A percentile compares a stretch with the other conserved stretches of the same genome.
Evolutionary conservation across 176 grass and related monocot genomes (phyloP).

Genomic region (Aegilops bicornis): DNA sequence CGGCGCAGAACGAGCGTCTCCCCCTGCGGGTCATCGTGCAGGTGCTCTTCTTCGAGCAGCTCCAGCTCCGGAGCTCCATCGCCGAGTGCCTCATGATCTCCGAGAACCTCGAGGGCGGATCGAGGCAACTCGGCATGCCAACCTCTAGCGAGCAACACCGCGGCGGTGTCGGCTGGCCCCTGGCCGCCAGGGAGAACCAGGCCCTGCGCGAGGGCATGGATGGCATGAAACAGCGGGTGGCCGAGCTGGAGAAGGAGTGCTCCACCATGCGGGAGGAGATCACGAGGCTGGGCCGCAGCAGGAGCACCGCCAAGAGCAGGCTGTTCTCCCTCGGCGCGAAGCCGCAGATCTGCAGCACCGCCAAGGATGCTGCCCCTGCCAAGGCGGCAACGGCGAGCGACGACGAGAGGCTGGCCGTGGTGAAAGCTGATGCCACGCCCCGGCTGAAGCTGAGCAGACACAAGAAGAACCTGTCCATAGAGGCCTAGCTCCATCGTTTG

Average conservation of each 20-base stretch:
- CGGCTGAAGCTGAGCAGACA: constrained; percentile 40
- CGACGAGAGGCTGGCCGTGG: constrained; percentile 25
- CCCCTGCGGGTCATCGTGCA: constrained; percentile 69
- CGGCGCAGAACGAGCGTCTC: constrained; percentile 72
- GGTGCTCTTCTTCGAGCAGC: constrained; percentile 92
- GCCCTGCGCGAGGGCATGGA: constrained; percentile 57
- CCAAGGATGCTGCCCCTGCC: constrained; percentile 2
- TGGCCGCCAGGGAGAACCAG: constrained; percentile 48
- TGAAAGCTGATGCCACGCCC: constrained; percentile 28
- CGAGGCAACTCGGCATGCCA: constrained; percentile 37
- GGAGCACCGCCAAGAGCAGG: constrained; percentile 29
- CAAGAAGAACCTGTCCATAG: constrained; percentile 43
- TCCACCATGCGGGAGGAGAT: constrained; percentile 62
- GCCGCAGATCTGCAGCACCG: constrained; percentile 48
- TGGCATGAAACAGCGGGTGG: constrained; percentile 57
- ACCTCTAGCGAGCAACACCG: constrained; percentile 42
- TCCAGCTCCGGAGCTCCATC: constrained; percentile 72
- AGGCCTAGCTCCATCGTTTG: neutral
- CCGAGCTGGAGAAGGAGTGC: constrained; percentile 82
- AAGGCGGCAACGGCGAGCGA: neutral
- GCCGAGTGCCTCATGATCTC: constrained; percentile 69
- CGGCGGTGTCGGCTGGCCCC: constrained; percentile 16
- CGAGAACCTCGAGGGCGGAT: constrained; percentile 51
- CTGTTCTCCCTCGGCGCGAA: constrained; percentile 24
- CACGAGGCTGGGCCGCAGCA: constrained; percentile 46